Evolutionary conservation across 495 filamentous ascomycete species (phyloP).

Genomic region (Talaromyces adpressus): DNA sequence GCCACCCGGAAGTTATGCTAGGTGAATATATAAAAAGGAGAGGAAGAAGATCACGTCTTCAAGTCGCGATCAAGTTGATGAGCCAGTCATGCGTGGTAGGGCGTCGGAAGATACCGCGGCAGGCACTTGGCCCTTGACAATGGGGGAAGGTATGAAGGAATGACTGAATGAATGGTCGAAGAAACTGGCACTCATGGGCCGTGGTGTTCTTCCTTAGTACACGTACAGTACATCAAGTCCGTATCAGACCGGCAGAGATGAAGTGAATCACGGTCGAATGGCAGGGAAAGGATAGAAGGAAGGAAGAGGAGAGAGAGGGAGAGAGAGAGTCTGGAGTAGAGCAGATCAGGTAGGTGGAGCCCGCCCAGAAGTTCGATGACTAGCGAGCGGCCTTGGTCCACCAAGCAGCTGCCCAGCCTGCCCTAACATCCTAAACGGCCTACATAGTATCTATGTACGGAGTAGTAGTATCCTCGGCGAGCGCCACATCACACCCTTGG

Average conservation of each 20-base stretch:
- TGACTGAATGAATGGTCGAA: not conserved
- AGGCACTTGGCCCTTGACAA: not conserved
- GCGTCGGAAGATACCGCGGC: not conserved
- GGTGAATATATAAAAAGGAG: not conserved
- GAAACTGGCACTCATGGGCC: not conserved
- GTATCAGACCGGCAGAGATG: not conserved
- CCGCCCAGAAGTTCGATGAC: not conserved
- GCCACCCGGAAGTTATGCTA: not conserved
- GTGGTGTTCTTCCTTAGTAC: not conserved
- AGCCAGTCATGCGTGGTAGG: not conserved
- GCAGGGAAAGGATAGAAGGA: not conserved
- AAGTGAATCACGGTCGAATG: not conserved
- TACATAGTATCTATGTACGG: no score
- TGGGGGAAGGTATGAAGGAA: not conserved
- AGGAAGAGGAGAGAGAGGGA: constrained; percentile 5
- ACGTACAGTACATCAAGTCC: not conserved
- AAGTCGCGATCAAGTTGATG: not conserved
- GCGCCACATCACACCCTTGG: not conserved
- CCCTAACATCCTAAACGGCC: not conserved
- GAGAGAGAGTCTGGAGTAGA: not conserved
- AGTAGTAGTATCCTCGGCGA: not conserved
- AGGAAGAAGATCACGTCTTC: not conserved
- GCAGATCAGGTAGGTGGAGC: not conserved
- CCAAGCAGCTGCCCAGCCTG: no score
- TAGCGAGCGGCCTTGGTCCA: not conserved